Percentiles rank a stretch among this genome's conserved stretches.
These are phyloP conservation scores for Diversispora eburnea DNA, from an alignment of 192 early-diverging fungal species.

Conservation along the genomic window DNA sequence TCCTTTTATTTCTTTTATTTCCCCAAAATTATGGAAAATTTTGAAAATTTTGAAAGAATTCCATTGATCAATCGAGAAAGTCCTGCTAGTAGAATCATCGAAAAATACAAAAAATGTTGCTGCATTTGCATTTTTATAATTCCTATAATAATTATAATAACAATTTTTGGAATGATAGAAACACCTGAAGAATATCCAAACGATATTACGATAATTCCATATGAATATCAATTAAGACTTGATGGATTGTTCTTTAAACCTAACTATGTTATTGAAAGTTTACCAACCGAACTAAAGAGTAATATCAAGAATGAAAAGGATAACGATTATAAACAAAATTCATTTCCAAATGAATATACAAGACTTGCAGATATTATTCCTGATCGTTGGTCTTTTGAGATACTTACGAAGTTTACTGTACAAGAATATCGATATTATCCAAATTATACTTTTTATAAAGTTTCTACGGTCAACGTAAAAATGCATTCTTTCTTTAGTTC, in stretches of 20 bases:
- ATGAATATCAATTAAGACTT: not conserved
- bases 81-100: too few relatives aligned
- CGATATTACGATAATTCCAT: not conserved
- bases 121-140: not conserved
- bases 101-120: not conserved
- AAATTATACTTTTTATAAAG: not conserved
- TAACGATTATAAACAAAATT: not conserved
- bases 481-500: not conserved
- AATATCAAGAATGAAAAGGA: not conserved
- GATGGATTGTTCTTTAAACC: not conserved
- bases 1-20: too few relatives aligned
- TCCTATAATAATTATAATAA: not conserved
- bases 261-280: not conserved
- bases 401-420: not conserved
- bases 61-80: too few relatives aligned
- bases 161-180: not conserved
- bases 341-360: not conserved
- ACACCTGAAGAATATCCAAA: not conserved
- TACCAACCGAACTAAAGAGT: not conserved
- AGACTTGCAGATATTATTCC: not conserved
- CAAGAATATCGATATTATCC: not conserved
- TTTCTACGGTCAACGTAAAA: not conserved
- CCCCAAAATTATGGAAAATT: too few relatives aligned
- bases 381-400: not conserved
- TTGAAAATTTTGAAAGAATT: too few relatives aligned